A percentile compares a stretch with the other conserved stretches of the same genome.
These are phyloP conservation scores for Madurella mycetomatis DNA, from an alignment of 2,329 filamentous ascomycete species.

Conservation along the genomic window DNA sequence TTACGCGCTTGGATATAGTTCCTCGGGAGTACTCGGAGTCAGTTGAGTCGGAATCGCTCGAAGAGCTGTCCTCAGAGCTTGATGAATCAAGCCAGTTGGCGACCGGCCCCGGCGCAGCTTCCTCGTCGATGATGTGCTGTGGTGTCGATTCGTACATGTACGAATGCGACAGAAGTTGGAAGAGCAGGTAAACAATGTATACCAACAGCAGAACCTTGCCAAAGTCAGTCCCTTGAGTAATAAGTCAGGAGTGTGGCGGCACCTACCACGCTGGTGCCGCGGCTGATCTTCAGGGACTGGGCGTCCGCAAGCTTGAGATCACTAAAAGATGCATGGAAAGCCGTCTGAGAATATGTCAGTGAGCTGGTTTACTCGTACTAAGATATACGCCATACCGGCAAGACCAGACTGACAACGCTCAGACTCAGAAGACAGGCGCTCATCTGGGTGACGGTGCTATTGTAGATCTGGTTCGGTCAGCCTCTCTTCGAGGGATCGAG, in stretches of 20 bases:
- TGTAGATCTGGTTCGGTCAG: conserved; percentile 63
- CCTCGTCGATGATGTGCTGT: conserved; percentile 88
- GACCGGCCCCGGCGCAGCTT: conserved; percentile 78
- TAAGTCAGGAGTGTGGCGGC: background rate
- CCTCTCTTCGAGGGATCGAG: background rate
- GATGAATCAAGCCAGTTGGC: conserved; percentile 77
- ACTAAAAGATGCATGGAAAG: conserved; percentile 84
- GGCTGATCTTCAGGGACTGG: conserved; percentile 77
- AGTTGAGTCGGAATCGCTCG: conserved; percentile 64
- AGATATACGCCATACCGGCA: conserved; percentile 57
- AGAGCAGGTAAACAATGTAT: conserved; percentile 78
- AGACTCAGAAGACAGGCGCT: conserved; percentile 87
- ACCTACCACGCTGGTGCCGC: conserved; percentile 79
- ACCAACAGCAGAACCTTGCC: conserved; percentile 68
- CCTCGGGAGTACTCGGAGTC: conserved; percentile 55
- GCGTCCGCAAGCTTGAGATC: conserved; percentile 58
- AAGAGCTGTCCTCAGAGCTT: conserved; percentile 51
- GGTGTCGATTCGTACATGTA: conserved; percentile 92
- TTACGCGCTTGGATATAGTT: conserved; percentile 71
- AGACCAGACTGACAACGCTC: conserved; percentile 80
- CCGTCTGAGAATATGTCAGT: conserved; percentile 52
- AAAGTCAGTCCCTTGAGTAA: conserved; percentile 20
- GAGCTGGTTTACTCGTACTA: conserved; percentile 15
- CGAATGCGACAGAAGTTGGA: conserved; percentile 86
- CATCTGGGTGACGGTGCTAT: conserved; percentile 94